Conservation (phyloP, 208 protist genomes). For the Acanthamoeba polyphaga region DNA sequence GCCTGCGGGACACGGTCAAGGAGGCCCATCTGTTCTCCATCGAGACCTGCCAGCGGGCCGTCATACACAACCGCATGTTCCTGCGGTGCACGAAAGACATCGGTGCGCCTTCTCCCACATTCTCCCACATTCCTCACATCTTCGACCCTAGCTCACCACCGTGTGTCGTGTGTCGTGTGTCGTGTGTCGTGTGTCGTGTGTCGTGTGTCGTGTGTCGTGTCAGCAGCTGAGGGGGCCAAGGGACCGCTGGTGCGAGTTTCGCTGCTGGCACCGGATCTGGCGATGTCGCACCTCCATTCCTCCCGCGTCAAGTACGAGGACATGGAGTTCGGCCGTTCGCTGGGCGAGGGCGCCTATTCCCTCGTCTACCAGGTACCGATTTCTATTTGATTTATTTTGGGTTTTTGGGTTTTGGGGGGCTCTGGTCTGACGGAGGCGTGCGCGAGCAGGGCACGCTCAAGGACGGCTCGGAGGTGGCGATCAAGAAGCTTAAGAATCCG, state of each 20-base stretch:
- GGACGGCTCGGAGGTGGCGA: slow-evolving; percentile 52
- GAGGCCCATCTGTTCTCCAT: slow-evolving; percentile 45
- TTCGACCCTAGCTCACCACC: too few relatives aligned
- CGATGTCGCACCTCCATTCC: slow-evolving; percentile 55
- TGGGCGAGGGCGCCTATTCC: slow-evolving; percentile 45
- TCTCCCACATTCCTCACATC: too few relatives aligned
- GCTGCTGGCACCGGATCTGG: slow-evolving; percentile 56
- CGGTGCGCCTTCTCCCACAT: not conserved
- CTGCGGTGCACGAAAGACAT: not conserved
- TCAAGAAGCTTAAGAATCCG: slow-evolving; percentile 73
- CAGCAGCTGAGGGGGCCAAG: slow-evolving; percentile 21
- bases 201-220: too few relatives aligned
- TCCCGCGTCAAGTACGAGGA: slow-evolving; percentile 48
- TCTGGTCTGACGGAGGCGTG: too few relatives aligned
- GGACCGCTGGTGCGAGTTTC: not conserved
- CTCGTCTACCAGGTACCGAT: slow-evolving; percentile 21
- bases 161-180: not conserved
- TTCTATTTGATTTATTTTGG: not conserved
- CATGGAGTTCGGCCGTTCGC: slow-evolving; percentile 8
- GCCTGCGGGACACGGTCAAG: slow-evolving; percentile 29
- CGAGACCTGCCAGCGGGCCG: slow-evolving; percentile 16
- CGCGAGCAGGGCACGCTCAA: not conserved
- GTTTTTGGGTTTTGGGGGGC: not conserved
- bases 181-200: too few relatives aligned
- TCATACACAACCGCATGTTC: slow-evolving; percentile 56